These are phyloP conservation scores for Ophiostoma sp. DNA, from an alignment of 2,329 filamentous ascomycete genomes.

Conservation along the genomic window DNA sequence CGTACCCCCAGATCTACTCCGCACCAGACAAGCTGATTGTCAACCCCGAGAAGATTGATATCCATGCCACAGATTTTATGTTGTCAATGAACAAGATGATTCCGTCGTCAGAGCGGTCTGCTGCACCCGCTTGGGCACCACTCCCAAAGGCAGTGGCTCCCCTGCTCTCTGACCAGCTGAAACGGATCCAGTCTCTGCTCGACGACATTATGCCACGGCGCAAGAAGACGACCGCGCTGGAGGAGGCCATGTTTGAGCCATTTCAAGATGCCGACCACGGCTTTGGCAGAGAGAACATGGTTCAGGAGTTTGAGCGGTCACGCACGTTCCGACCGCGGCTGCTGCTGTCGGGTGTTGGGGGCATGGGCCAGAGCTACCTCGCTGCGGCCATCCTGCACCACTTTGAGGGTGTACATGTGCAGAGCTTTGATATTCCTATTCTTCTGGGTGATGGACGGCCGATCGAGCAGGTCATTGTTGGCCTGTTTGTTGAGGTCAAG, in stretches of 20 bases:
- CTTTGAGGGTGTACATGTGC: constrained; percentile 89
- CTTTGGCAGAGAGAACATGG: constrained; percentile 73
- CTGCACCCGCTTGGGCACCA: constrained; percentile 75
- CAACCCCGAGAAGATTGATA: constrained; percentile 73
- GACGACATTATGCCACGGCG: constrained; percentile 75
- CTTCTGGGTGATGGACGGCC: constrained; percentile 79
- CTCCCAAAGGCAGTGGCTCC: constrained; percentile 77
- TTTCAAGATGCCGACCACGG: constrained; percentile 76
- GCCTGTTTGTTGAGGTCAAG: constrained; percentile 86
- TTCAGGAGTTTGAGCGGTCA: constrained; percentile 76
- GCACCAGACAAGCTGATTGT: constrained; percentile 87
- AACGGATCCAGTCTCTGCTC: constrained; percentile 61
- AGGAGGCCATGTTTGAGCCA: constrained; percentile 89
- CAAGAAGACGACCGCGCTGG: constrained; percentile 80
- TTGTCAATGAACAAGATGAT: constrained; percentile 93
- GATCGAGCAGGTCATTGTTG: constrained; percentile 81
- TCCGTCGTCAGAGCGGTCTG: constrained; percentile 86
- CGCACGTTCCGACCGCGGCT: constrained; percentile 84
- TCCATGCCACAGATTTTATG: constrained; percentile 95
- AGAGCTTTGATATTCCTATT: constrained; percentile 86
- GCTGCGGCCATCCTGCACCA: constrained; percentile 80
- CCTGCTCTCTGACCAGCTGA: constrained; percentile 67
- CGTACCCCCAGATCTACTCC: constrained; percentile 92
- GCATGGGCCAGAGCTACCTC: constrained; percentile 93
- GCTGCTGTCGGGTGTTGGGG: constrained; percentile 71